Evolutionary conservation across 768 basidiomycete species (phyloP).

Genomic region (Amanita thiersii): DNA sequence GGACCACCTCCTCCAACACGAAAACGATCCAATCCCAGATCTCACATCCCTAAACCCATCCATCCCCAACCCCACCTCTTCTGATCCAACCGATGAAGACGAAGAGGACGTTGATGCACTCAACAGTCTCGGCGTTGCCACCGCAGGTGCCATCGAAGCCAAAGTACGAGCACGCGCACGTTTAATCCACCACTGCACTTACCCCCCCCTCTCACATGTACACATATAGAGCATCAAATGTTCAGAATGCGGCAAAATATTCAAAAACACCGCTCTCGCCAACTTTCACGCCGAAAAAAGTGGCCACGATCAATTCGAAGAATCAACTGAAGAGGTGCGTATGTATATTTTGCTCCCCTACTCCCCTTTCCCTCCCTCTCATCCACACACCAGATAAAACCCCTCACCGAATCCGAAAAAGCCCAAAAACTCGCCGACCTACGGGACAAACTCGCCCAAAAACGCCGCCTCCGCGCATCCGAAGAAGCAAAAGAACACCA

Average conservation of each 20-base stretch:
- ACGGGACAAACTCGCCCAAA: conserved; percentile 69
- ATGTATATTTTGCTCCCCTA: conserved; percentile 7
- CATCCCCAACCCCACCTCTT: conserved; percentile 14
- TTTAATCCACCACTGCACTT: neutral
- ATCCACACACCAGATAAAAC: conserved; percentile 69
- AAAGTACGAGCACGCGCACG: conserved; percentile 33
- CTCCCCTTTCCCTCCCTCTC: neutral
- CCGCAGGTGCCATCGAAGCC: conserved; percentile 45
- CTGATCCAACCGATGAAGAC: conserved; percentile 45
- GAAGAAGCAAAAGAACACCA: conserved; percentile 68
- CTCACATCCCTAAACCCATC: conserved; percentile 33
- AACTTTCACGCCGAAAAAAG: conserved; percentile 93
- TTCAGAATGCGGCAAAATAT: conserved; percentile 76
- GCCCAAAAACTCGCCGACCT: conserved; percentile 74
- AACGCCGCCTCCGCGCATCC: conserved; percentile 63
- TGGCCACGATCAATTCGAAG: conserved; percentile 94
- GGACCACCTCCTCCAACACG: conserved; percentile 83
- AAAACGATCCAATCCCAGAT: conserved; percentile 68
- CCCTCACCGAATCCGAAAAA: conserved; percentile 93
- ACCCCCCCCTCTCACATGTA: neutral
- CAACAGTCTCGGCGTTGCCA: conserved; percentile 36
- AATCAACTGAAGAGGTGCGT: conserved; percentile 83
- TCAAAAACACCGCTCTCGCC: conserved; percentile 79
- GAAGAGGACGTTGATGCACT: conserved; percentile 69
- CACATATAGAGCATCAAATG: conserved; percentile 69